Base-by-base conservation (phyloP, 2,329 filamentous ascomycete species). In the Geosmithia putterillii region DNA sequence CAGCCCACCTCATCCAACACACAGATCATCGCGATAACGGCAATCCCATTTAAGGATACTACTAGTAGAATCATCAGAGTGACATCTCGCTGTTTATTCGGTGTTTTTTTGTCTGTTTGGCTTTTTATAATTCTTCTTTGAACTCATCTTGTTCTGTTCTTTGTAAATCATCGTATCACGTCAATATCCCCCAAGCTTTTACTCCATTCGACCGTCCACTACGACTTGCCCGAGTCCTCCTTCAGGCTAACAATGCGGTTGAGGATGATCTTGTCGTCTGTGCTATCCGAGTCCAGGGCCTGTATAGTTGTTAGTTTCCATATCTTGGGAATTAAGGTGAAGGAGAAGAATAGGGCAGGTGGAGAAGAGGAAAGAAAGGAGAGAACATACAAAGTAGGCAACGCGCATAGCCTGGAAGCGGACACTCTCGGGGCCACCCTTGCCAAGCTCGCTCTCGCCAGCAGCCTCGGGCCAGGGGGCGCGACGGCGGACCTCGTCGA, bases 161-260 rank as follows among this genome's bases (percentile, higher is more conserved):
- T n/a, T n/a, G n/a, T n/a, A n/a, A n/a, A n/a, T n/a, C n/a, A n/a
- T n/a, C n/a, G n/a, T n/a, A n/a, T n/a, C n/a, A n/a, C n/a, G n/a
- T n/a, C n/a, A n/a, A n/a, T n/a, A n/a, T n/a, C n/a, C n/a, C n/a
- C n/a, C n/a, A n/a, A n/a, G n/a, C n/a, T n/a, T n/a, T n/a, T n/a
- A n/a, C n/a, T n/a, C n/a, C n/a, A n/a, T n/a, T n/a, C 28, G 8
- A 32, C 8, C 34, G 34, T 36, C 37, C 21, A 34, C 25, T 19
- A 39, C 25, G 42, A 51, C 71, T 88, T 88, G 44, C 79, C 79
- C n/a, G 75, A 67, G 57, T 94, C 86, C 63, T 95, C 89, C 68
- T 94, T 94, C 56, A 95, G 63, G 40, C 83, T 86, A 19, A 96
- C 89, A 55, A 96, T 95, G 42, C 87, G 76, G 66, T 96, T 96